Evolutionary conservation across 179 eudicot species (phyloP), one percentile per base, ranked within the genome.

Genomic region (Patellifolia procumbens): DNA sequence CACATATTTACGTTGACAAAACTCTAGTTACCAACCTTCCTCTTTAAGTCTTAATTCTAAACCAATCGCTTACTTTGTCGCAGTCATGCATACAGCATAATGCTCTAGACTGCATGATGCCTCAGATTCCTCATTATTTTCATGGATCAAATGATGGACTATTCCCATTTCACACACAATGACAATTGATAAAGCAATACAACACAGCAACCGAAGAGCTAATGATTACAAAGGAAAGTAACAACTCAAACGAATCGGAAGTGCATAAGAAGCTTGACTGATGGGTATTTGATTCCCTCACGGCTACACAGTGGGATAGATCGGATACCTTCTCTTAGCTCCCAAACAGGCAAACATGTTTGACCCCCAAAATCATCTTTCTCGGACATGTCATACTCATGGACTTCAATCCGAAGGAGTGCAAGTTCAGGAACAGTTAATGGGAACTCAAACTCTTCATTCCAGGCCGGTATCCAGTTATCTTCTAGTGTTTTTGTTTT

Each of bases 321-420:
- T 46, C 97, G 88, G 34, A 91, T 88, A 43, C 99, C 97, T 79
- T 86, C 81, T 72, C 87, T 82, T 53, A 95, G 74, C 76, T 92
- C 99, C 51, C 88, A 83, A n/a, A 95, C 81, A 2, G 97, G 99
- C 29, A 92, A 81, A 77, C 92, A 89, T 19, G 92, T 80, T 77
- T 95, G 99, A 46, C 99, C 99, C 13, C 87, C 99, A 67, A 95
- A 95, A 76, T 95, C 99, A 61, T 95, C 97, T 81, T 91, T 89
- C 68, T 90, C 97, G 0, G 97, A 90, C 91, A 87, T 91, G 85
- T 95, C 97, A 56, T 92, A 91, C 81, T 95, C 99, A 39, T 88
- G 95, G 74, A 95, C 99, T 83, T 92, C 95, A 56, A 95, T 58
- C 20, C 97, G 79, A 22, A 95, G 95, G 71, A 95, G 63, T 67